Evolutionary conservation across 2,329 filamentous ascomycete species (phyloP).

Genomic region (Tolypocladium ophioglossoides): DNA sequence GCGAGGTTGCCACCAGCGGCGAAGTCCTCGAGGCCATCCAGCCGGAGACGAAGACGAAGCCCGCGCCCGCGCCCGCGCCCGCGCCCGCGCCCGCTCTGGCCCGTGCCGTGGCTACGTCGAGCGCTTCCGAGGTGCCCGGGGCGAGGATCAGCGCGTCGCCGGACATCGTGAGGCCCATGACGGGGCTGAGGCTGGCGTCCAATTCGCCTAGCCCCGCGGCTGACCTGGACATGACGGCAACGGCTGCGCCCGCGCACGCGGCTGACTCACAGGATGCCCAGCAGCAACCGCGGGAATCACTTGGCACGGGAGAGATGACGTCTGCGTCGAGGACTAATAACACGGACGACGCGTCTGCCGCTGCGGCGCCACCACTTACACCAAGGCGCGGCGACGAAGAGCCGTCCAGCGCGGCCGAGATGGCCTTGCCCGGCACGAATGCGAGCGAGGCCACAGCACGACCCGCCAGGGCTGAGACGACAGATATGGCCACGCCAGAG

Average conservation of each 20-base stretch:
- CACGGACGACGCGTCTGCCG: neutral
- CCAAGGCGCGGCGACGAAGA: neutral
- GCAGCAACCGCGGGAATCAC: conserved; percentile 8
- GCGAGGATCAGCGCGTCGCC: conserved; percentile 9
- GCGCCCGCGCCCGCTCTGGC: neutral
- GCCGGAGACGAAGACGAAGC: conserved; percentile 4
- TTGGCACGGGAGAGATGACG: conserved; percentile 1
- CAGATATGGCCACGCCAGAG: neutral
- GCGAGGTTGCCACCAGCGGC: conserved; percentile 48
- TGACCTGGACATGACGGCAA: neutral
- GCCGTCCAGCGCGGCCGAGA: neutral
- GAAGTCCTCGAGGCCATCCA: conserved; percentile 38
- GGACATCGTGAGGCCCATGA: conserved; percentile 21
- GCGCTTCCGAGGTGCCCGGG: neutral
- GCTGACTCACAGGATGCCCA: conserved; percentile 6
- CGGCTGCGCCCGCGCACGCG: neutral
- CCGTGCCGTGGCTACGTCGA: neutral
- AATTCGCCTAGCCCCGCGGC: neutral
- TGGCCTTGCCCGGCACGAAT: neutral
- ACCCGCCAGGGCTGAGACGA: neutral
- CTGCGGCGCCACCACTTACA: neutral
- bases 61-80: neutral
- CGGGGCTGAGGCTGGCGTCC: conserved; percentile 16
- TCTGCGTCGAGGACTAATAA: neutral
- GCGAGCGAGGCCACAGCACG: neutral